These are phyloP conservation scores for Aurinia saxatilis DNA, from an alignment of 345 rosid species.

Conservation along the genomic window DNA sequence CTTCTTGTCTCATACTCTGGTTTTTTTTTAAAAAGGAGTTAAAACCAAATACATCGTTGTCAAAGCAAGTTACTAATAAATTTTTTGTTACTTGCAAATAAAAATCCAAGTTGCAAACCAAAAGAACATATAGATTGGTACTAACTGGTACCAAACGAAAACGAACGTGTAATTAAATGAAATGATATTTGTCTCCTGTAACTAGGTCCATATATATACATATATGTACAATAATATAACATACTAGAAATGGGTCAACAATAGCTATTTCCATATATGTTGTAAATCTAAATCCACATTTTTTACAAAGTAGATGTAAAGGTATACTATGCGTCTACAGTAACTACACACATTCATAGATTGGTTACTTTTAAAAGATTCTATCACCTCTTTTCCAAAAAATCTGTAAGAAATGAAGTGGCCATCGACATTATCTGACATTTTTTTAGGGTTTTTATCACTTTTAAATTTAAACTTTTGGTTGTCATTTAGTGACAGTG, in stretches of 20 bases:
- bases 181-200: neutral
- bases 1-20: too few species aligned
- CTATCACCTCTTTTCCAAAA: neutral
- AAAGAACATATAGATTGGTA: too few species aligned
- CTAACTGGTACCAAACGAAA: too few species aligned
- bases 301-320: conserved; percentile 2
- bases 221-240: neutral
- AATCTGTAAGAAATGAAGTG: neutral
- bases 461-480: conserved; percentile 2
- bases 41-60: too few species aligned
- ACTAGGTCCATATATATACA: neutral
- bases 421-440: conserved; percentile 16
- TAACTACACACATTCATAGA: neutral
- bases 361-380: conserved; percentile 14
- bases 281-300: conserved; percentile 13
- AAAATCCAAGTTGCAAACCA: too few species aligned
- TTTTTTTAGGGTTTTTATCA: conserved; percentile 27
- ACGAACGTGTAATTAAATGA: too few species aligned
- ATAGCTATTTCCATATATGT: conserved; percentile 12
- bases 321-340: neutral
- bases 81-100: too few species aligned
- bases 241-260: conserved; percentile 22
- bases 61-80: too few species aligned
- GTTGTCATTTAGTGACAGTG: conserved; percentile 28
- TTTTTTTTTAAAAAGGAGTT: too few species aligned